Evolutionary conservation across 441 rosid species (phyloP).

Genomic region (Erodium chrysanthum): DNA sequence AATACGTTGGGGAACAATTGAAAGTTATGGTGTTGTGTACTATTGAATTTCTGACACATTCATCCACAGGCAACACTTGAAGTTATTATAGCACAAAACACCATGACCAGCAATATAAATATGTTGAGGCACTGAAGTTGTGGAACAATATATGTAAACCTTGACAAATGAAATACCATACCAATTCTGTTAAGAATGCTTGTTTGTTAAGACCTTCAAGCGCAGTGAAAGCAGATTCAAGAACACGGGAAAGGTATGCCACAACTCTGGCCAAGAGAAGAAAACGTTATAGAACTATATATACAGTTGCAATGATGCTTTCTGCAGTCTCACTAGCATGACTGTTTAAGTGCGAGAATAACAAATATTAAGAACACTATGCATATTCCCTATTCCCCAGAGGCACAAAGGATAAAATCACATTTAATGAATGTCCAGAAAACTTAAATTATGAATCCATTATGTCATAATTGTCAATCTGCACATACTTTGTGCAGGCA

Average conservation of each 20-base stretch:
- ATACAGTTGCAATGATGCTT: background rate
- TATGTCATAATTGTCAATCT: conserved; percentile 11
- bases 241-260: conserved; percentile 95
- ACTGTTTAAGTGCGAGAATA: background rate
- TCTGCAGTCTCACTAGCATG: background rate
- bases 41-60: background rate
- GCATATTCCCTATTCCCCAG: background rate
- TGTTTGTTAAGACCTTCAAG: conserved; percentile 97
- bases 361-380: background rate
- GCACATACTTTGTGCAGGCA: conserved; percentile 82
- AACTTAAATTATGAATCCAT: conserved; percentile 10
- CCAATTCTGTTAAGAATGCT: conserved; percentile 94
- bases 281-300: conserved; percentile 10
- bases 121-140: background rate
- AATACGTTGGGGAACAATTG: background rate
- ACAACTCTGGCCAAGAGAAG: conserved; percentile 54
- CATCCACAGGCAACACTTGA: background rate
- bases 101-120: conserved; percentile 1
- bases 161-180: conserved; percentile 26
- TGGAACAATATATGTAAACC: background rate
- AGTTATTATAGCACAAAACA: background rate
- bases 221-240: conserved; percentile 92
- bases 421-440: conserved; percentile 17
- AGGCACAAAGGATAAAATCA: conserved; percentile 6
- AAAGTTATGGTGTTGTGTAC: too few species aligned